Evolutionary conservation across 2,329 filamentous ascomycete species (phyloP).

Genomic region (Fusarium praegraminearum): DNA sequence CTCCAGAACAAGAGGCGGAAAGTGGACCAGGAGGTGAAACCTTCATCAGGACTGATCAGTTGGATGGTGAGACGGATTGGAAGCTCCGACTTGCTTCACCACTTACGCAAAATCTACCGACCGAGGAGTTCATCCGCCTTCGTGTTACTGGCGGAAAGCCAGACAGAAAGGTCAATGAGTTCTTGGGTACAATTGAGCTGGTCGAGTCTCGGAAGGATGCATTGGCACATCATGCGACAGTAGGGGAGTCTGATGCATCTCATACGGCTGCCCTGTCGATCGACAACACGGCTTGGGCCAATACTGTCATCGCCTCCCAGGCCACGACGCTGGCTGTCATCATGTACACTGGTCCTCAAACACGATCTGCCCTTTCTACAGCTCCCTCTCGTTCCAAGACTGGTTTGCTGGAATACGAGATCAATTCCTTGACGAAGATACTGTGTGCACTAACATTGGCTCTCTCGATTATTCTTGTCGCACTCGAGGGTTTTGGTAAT

Average conservation of each 20-base stretch:
- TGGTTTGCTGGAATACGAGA: slow-evolving; percentile 92
- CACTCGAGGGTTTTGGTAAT: slow-evolving; percentile 82
- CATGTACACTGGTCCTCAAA: slow-evolving; percentile 94
- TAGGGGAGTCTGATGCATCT: slow-evolving; percentile 51
- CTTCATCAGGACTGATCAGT: slow-evolving; percentile 96
- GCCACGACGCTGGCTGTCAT: slow-evolving; percentile 89
- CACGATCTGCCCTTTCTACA: slow-evolving; percentile 92
- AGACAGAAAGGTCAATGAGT: slow-evolving; percentile 94
- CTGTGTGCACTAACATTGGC: slow-evolving; percentile 88
- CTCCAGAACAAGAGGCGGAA: slow-evolving; percentile 47
- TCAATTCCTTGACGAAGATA: slow-evolving; percentile 97
- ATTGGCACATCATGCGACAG: slow-evolving; percentile 57
- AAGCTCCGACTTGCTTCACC: slow-evolving; percentile 91
- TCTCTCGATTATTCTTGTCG: slow-evolving; percentile 88
- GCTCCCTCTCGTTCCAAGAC: slow-evolving; percentile 93
- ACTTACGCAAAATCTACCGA: slow-evolving; percentile 81
- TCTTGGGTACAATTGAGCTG: slow-evolving; percentile 88
- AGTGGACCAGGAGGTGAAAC: slow-evolving; percentile 78
- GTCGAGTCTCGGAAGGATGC: slow-evolving; percentile 65
- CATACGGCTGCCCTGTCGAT: slow-evolving; percentile 84
- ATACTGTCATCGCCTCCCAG: slow-evolving; percentile 95
- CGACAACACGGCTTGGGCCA: slow-evolving; percentile 98
- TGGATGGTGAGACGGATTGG: slow-evolving; percentile 99
- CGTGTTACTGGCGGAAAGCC: slow-evolving; percentile 88
- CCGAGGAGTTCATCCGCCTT: slow-evolving; percentile 77